Evolutionary conservation across 768 basidiomycete species (phyloP).

Genomic region (Suillus bovinus): DNA sequence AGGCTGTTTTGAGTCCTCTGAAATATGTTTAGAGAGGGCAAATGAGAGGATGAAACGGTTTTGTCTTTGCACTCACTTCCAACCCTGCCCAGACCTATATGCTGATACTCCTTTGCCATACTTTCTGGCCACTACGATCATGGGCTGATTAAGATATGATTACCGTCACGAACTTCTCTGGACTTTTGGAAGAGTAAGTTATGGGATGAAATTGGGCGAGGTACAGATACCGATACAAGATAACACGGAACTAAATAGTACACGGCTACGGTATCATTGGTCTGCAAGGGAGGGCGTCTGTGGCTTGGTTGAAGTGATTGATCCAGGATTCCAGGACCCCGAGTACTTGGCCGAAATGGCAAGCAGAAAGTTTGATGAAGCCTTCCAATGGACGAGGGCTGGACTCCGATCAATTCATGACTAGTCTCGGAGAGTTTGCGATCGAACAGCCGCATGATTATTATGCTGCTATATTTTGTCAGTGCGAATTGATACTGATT

Average conservation of each 20-base stretch:
- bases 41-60: conserved; percentile 3
- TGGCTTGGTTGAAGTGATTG: background rate
- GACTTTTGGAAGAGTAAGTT: background rate
- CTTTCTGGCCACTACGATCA: conserved; percentile 23
- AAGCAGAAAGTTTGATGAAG: background rate
- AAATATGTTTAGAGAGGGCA: conserved; percentile 12
- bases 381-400: background rate
- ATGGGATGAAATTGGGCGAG: background rate
- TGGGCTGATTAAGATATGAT: background rate
- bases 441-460: too few species aligned
- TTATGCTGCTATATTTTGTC: too few species aligned
- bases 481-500: too few species aligned
- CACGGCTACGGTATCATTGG: too few species aligned
- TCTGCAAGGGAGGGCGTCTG: background rate
- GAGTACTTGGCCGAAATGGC: background rate
- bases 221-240: background rate
- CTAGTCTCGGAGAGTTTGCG: too few species aligned
- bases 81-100: conserved; percentile 47
- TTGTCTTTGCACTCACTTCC: conserved; percentile 37
- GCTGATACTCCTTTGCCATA: conserved; percentile 38
- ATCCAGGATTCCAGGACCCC: background rate
- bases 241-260: background rate
- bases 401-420: background rate
- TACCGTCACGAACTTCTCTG: background rate
- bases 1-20: conserved; percentile 4